Conservation (phyloP, 176 grass and related monocot genomes). For the Calamus simplicifolius region DNA sequence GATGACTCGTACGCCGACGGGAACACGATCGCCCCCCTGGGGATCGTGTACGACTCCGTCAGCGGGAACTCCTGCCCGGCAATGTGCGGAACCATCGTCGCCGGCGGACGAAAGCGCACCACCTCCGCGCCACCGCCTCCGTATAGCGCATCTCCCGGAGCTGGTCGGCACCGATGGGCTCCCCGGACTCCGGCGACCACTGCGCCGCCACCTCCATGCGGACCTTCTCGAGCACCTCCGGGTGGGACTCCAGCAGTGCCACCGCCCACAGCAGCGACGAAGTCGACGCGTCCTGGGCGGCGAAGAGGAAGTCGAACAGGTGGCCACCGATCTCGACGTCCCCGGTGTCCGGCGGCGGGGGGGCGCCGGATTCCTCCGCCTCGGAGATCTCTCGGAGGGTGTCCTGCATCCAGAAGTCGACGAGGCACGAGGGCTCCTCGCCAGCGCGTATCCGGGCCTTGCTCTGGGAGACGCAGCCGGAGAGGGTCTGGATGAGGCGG, state of each 20-base stretch:
- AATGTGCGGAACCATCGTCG: constrained; percentile 83
- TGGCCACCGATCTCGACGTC: constrained; percentile 55
- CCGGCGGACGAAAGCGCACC: constrained; percentile 55
- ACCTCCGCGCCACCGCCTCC: constrained; percentile 80
- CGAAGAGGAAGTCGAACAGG: constrained; percentile 89
- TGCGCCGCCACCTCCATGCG: constrained; percentile 45
- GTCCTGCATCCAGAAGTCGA: constrained; percentile 90
- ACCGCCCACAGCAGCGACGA: constrained; percentile 79
- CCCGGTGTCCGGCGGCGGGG: constrained; percentile 21
- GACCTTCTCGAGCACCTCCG: constrained; percentile 62
- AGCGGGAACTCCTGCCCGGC: constrained; percentile 55
- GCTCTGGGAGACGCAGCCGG: constrained; percentile 36
- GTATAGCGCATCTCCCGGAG: constrained; percentile 67
- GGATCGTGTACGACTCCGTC: constrained; percentile 86
- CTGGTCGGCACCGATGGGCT: constrained; percentile 48
- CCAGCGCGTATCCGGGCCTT: constrained; percentile 49
- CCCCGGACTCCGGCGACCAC: constrained; percentile 50
- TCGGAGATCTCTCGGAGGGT: constrained; percentile 41
- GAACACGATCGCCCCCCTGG: constrained; percentile 82
- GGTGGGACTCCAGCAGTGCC: constrained; percentile 54
- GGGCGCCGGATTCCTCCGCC: constrained; percentile 13
- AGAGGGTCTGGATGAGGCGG: constrained; percentile 51
- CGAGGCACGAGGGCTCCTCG: constrained; percentile 59
- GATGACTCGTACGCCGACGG: constrained; percentile 76
- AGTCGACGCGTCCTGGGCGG: constrained; percentile 88